phyloP scores from a whole-genome alignment of 306 rosid genomes.

The Castanopsis chinensis region DNA sequence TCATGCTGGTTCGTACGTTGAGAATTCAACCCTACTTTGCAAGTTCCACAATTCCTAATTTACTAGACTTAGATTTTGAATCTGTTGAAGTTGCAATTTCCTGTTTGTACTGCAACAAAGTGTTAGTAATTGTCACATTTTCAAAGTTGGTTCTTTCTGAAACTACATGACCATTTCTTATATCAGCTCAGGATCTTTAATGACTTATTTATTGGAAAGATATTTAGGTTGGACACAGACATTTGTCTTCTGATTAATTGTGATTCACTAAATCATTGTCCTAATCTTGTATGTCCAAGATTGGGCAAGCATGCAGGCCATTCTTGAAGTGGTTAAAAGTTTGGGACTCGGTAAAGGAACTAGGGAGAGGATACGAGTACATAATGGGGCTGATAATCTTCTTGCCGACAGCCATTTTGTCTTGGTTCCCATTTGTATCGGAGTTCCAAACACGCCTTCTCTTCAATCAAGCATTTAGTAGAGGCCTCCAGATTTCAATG shows the following conservation, averaged over 20 bases:
- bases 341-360: constrained; percentile 86
- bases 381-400: constrained; percentile 77
- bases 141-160: neutral
- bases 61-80: neutral
- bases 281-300: constrained; percentile 32
- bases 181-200: neutral
- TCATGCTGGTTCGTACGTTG: neutral
- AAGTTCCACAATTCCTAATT: neutral
- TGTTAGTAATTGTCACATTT: neutral
- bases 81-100: neutral
- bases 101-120: neutral
- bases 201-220: neutral
- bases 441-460: constrained; percentile 93
- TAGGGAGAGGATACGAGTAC: constrained; percentile 84
- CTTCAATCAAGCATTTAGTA: constrained; percentile 94
- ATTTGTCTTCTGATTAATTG: neutral
- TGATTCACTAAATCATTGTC: neutral
- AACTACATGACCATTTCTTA: neutral
- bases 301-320: constrained; percentile 77
- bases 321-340: constrained; percentile 51
- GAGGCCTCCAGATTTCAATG: constrained; percentile 95
- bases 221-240: neutral
- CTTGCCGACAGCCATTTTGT: constrained; percentile 77
- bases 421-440: constrained; percentile 90
- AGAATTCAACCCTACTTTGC: too few relatives aligned